A percentile compares a stretch with the other conserved stretches of the same genome.
phyloP scores from a whole-genome alignment of 192 early-diverging fungal species.

The Coemansia sp. region DNA sequence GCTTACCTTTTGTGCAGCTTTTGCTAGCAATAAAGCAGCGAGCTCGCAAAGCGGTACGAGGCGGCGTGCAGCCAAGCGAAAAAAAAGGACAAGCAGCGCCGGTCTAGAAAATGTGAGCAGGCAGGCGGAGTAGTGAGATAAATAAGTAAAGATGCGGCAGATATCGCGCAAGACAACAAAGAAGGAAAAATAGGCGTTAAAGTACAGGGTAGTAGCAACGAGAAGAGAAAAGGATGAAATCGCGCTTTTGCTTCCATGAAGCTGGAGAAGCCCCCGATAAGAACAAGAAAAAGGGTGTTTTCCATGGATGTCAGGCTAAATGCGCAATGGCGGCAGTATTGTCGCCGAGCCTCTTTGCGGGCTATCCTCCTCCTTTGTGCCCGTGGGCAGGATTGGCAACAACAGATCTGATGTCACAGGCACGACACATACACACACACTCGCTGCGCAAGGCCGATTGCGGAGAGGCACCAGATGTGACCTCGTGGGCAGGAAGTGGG shows the following conservation, averaged over 20 bases:
- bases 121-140: background rate
- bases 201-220: background rate
- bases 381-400: background rate
- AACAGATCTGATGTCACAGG: constrained; percentile 4
- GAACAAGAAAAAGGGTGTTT: background rate
- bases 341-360: background rate
- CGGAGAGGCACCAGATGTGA: background rate
- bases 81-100: background rate
- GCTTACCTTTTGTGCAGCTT: constrained; percentile 4
- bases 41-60: background rate
- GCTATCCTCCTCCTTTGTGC: background rate
- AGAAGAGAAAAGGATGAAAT: background rate
- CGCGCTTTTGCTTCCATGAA: background rate
- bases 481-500: background rate
- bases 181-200: background rate
- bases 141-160: background rate
- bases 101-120: background rate
- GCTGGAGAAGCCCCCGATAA: constrained; percentile 6
- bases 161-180: background rate
- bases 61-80: background rate
- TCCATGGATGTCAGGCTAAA: constrained; percentile 1
- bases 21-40: constrained; percentile 7
- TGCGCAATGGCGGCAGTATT: constrained; percentile 8
- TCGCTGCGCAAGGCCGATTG: background rate
- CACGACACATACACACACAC: background rate